phyloP scores from a whole-genome alignment of 2,329 filamentous ascomycete genomes.

The Bertia moriformis region DNA sequence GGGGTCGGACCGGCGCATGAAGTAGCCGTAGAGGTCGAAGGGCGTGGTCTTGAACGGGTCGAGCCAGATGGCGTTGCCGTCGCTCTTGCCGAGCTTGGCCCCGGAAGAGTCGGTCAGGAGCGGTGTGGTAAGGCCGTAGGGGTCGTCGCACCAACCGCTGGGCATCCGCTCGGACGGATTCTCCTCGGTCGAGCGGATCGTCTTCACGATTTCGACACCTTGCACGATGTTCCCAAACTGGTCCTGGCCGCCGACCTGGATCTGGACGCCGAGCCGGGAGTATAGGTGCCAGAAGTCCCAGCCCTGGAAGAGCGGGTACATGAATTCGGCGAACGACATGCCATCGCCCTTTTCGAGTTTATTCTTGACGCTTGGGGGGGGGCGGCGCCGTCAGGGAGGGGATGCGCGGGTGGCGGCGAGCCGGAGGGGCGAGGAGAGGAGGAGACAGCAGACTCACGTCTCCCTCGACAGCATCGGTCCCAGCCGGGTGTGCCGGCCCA shows the following conservation, averaged over 20 bases:
- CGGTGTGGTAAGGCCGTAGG: slow-evolving; percentile 80
- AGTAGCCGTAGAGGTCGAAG: slow-evolving; percentile 85
- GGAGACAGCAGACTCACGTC: slow-evolving; percentile 56
- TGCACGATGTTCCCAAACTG: slow-evolving; percentile 93
- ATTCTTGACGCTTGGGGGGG: slow-evolving; percentile 64
- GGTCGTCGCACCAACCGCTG: slow-evolving; percentile 30
- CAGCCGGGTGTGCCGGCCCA: slow-evolving; percentile 63
- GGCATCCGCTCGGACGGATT: slow-evolving; percentile 24
- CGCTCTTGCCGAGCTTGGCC: slow-evolving; percentile 86
- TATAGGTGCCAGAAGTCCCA: slow-evolving; percentile 96
- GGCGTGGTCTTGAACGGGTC: slow-evolving; percentile 65
- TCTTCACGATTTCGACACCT: slow-evolving; percentile 72
- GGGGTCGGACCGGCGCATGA: slow-evolving; percentile 66
- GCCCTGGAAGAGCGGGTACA: slow-evolving; percentile 81
- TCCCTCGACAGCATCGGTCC: slow-evolving; percentile 81
- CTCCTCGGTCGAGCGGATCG: slow-evolving; percentile 45
- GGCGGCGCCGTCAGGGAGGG: slow-evolving; percentile 5
- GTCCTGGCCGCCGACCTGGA: slow-evolving; percentile 89
- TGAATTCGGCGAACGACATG: slow-evolving; percentile 87
- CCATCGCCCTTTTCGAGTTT: slow-evolving; percentile 76
- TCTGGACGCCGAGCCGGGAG: slow-evolving; percentile 46
- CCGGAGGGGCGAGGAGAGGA: background rate
- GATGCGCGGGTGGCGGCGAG: background rate
- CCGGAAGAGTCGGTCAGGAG: slow-evolving; percentile 75
- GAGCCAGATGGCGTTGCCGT: slow-evolving; percentile 88